Evolutionary conservation across 148 eudicot genomes (phyloP).

Genomic region (Cornus kousa): DNA sequence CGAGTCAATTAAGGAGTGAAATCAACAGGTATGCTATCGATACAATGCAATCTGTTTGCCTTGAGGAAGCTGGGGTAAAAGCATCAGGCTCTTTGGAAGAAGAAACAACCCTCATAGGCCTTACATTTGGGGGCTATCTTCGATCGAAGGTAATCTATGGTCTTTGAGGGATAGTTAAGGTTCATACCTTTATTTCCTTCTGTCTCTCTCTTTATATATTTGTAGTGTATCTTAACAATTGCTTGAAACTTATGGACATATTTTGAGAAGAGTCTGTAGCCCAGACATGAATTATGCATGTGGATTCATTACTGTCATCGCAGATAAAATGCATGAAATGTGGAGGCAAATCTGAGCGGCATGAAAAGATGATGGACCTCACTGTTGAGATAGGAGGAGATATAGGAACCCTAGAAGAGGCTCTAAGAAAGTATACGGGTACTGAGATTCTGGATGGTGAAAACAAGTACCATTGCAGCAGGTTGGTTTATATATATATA

Average conservation of each 20-base stretch:
- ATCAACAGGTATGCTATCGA: slow-evolving; percentile 66
- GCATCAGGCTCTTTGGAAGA: slow-evolving; percentile 50
- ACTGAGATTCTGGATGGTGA: slow-evolving; percentile 84
- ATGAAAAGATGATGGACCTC: slow-evolving; percentile 89
- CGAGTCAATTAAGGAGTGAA: slow-evolving; percentile 6
- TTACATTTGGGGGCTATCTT: slow-evolving; percentile 85
- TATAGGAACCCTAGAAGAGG: slow-evolving; percentile 74
- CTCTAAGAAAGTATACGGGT: slow-evolving; percentile 57
- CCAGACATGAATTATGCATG: background rate
- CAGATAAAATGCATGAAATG: slow-evolving; percentile 86
- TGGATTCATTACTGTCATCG: background rate
- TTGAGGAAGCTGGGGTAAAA: slow-evolving; percentile 52
- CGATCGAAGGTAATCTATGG: slow-evolving; percentile 60
- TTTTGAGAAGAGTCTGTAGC: background rate
- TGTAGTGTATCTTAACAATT: background rate
- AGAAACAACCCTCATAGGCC: slow-evolving; percentile 75
- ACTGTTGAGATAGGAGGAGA: slow-evolving; percentile 83
- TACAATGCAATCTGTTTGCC: slow-evolving; percentile 70
- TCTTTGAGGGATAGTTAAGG: background rate
- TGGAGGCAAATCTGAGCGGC: slow-evolving; percentile 60
- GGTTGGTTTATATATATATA: slow-evolving; percentile 44
- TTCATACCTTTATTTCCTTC: background rate
- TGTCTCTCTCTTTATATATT: background rate
- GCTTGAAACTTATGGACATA: background rate
- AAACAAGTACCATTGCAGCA: slow-evolving; percentile 78